Evolutionary conservation across 768 basidiomycete genomes (phyloP).

Genomic region (Chalciporus chontae): DNA sequence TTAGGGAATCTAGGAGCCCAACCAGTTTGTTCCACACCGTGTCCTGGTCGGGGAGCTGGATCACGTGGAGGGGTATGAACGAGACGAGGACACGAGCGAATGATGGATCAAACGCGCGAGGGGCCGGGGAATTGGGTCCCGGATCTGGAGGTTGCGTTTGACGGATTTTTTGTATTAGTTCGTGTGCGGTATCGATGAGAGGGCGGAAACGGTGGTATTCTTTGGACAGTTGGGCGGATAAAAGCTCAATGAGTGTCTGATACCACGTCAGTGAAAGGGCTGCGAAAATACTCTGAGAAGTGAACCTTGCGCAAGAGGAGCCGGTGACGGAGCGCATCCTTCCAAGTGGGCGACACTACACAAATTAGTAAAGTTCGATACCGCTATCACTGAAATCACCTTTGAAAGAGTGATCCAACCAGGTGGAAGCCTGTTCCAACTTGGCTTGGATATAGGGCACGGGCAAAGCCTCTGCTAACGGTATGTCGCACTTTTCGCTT

Average conservation of each 20-base stretch:
- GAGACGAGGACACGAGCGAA: conserved; percentile 65
- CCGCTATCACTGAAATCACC: conserved; percentile 25
- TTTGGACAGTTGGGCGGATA: conserved; percentile 24
- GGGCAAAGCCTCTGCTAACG: conserved; percentile 62
- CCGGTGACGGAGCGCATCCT: conserved; percentile 47
- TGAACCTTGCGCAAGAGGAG: conserved; percentile 57
- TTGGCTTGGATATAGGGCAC: conserved; percentile 48
- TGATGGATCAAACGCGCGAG: conserved; percentile 59
- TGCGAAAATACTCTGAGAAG: neutral
- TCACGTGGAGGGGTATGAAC: conserved; percentile 63
- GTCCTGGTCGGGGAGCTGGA: conserved; percentile 47
- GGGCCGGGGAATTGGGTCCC: conserved; percentile 43
- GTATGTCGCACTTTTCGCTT: conserved; percentile 82
- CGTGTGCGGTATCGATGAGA: conserved; percentile 19
- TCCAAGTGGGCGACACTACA: conserved; percentile 47
- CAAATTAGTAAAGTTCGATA: conserved; percentile 5
- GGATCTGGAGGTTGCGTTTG: conserved; percentile 36
- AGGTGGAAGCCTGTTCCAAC: conserved; percentile 59
- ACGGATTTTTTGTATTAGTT: conserved; percentile 12
- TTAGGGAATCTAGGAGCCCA: conserved; percentile 51
- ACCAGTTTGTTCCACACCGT: conserved; percentile 51
- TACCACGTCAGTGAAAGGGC: conserved; percentile 4
- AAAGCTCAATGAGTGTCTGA: conserved; percentile 26
- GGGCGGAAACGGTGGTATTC: conserved; percentile 21
- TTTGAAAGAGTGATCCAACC: conserved; percentile 49